These are phyloP conservation scores for Turritis glabra DNA, from an alignment of 345 rosid species.

Conservation along the genomic window DNA sequence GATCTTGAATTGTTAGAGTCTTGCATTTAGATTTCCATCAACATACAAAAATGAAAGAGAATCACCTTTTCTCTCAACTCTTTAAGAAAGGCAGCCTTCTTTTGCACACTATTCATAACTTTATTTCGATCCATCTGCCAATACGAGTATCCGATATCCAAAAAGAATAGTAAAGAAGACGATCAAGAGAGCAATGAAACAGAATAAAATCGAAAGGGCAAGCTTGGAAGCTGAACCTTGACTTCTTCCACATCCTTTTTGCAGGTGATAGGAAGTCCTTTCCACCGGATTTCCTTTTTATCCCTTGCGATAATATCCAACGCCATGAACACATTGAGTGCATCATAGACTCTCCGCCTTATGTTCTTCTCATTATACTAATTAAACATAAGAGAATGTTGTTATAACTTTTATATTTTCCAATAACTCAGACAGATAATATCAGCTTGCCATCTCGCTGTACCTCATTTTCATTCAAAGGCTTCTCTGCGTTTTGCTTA, in stretches of 20 bases:
- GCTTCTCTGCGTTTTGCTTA: slow-evolving; percentile 28
- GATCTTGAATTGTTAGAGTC: not conserved
- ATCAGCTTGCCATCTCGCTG: not conserved
- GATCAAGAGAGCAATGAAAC: not conserved
- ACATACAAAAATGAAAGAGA: not conserved
- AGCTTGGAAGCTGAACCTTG: slow-evolving; percentile 36
- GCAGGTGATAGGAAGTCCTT: slow-evolving; percentile 45
- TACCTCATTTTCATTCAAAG: slow-evolving; percentile 50
- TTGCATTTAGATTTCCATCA: not conserved
- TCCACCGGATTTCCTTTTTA: slow-evolving; percentile 53
- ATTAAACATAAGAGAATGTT: not conserved
- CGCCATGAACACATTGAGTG: slow-evolving; percentile 49
- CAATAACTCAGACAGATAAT: not conserved
- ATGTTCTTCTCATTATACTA: slow-evolving; percentile 52
- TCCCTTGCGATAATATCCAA: slow-evolving; percentile 47
- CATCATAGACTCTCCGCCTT: slow-evolving; percentile 48
- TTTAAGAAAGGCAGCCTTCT: slow-evolving; percentile 48
- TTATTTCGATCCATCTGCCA: slow-evolving; percentile 34
- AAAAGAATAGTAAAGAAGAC: not conserved
- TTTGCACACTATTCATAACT: slow-evolving; percentile 34
- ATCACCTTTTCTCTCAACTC: slow-evolving; percentile 50
- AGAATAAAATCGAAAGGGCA: not conserved
- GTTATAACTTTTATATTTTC: not conserved
- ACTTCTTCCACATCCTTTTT: slow-evolving; percentile 44
- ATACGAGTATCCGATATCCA: slow-evolving; percentile 2